Percentiles rank a stretch among this genome's conserved stretches.
Conservation (phyloP, 2,329 filamentous ascomycete genomes). For the Calonectria naviculata region DNA sequence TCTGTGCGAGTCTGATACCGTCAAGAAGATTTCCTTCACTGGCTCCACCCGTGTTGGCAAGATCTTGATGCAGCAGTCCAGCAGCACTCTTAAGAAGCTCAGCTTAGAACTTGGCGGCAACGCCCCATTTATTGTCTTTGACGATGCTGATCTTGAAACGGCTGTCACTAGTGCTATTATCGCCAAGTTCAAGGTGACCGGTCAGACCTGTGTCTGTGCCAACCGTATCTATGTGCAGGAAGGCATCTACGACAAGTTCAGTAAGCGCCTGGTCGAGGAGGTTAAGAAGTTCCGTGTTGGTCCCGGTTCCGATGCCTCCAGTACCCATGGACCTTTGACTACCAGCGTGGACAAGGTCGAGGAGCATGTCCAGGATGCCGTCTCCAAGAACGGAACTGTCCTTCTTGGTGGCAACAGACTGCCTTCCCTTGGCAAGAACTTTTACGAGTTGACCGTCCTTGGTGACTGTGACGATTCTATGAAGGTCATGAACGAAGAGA, state of each 20-base stretch:
- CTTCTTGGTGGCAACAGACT: background rate
- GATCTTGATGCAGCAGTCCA: conserved; percentile 3
- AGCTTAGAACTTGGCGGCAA: conserved; percentile 16
- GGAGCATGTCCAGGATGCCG: background rate
- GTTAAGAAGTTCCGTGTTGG: background rate
- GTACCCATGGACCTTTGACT: background rate
- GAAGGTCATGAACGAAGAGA: background rate
- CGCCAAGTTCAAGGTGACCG: conserved; percentile 88
- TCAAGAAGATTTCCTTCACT: conserved; percentile 22
- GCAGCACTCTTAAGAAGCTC: conserved; percentile 7
- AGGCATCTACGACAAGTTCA: background rate
- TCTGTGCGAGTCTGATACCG: background rate
- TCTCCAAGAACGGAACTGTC: background rate
- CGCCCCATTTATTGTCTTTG: conserved; percentile 1
- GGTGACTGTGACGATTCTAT: background rate
- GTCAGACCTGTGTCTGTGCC: conserved; percentile 85
- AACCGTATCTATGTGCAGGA: background rate
- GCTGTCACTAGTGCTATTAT: conserved; percentile 74
- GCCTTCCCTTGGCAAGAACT: background rate
- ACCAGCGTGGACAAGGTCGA: background rate
- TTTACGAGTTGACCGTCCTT: background rate
- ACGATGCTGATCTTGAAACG: conserved; percentile 76
- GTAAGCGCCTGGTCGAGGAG: background rate
- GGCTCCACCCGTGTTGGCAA: conserved; percentile 13
- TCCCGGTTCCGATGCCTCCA: background rate